These are phyloP conservation scores for Yarrowia yakushimensis DNA, from an alignment of 805 yeast genomes.

Conservation along the genomic window DNA sequence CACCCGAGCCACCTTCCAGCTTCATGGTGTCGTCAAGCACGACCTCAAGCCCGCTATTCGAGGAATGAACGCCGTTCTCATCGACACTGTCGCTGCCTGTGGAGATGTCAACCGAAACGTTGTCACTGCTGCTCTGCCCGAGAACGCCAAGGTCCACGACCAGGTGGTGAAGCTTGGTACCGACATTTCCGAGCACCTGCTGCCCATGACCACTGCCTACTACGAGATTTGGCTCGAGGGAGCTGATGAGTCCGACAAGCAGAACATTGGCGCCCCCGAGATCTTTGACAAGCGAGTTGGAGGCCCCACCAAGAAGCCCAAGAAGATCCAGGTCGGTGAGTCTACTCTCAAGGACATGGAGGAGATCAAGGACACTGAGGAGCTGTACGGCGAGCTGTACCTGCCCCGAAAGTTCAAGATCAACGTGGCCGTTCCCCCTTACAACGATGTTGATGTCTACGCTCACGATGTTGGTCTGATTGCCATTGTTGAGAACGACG, in stretches of 20 bases:
- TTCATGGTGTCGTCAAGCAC: conserved; percentile 91
- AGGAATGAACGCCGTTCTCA: conserved; percentile 82
- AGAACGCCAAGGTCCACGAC: conserved; percentile 72
- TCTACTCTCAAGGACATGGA: conserved; percentile 75
- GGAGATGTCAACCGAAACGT: conserved; percentile 98
- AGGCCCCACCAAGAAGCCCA: conserved; percentile 67
- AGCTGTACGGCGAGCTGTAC: conserved; percentile 80
- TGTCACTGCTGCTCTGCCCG: conserved; percentile 86
- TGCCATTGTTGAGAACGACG: conserved; percentile 67
- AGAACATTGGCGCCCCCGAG: conserved; percentile 52
- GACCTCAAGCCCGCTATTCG: conserved; percentile 85
- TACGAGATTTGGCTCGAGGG: conserved; percentile 97
- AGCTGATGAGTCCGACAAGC: conserved; percentile 62
- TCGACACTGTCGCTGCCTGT: conserved; percentile 97
- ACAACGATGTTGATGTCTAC: conserved; percentile 93
- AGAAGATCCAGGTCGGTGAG: conserved; percentile 78
- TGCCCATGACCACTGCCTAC: conserved; percentile 91
- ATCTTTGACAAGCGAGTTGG: conserved; percentile 62
- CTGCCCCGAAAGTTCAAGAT: conserved; percentile 94
- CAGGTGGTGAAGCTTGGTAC: conserved; percentile 66
- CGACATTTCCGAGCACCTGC: conserved; percentile 70
- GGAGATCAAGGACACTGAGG: conserved; percentile 48
- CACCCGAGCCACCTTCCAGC: conserved; percentile 94
- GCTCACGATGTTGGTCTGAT: conserved; percentile 92
- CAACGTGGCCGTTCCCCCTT: conserved; percentile 93